Percentiles rank a stretch among this genome's conserved stretches.
Evolutionary conservation across 495 filamentous ascomycete species (phyloP).

Genomic region (Neurospora sp.): DNA sequence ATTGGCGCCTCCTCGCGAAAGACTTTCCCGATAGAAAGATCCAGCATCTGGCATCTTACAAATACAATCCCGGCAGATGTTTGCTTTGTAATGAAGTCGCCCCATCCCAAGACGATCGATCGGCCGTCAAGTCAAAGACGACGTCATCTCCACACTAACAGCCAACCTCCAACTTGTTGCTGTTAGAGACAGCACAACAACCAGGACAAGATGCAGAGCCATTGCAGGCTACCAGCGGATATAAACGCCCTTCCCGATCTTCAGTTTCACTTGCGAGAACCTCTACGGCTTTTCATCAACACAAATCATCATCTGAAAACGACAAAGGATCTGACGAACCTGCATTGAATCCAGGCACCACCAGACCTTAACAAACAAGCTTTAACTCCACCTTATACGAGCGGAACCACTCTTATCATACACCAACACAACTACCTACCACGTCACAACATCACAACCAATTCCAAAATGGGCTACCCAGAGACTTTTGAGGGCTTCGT

Average conservation of each 20-base stretch:
- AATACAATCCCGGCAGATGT: background rate
- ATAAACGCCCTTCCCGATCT: background rate
- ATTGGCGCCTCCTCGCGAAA: background rate
- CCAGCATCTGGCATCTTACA: background rate
- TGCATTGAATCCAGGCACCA: background rate
- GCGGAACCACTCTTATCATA: background rate
- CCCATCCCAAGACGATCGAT: too few species aligned
- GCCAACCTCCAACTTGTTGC: background rate
- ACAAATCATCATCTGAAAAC: background rate
- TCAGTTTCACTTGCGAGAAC: background rate
- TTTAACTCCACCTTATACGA: background rate
- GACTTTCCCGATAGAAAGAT: background rate
- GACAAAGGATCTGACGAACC: background rate
- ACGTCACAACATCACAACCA: conserved; percentile 10
- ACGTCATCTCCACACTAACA: background rate
- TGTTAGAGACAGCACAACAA: background rate
- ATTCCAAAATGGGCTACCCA: conserved; percentile 54
- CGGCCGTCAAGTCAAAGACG: background rate
- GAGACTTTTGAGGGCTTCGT: conserved; percentile 64
- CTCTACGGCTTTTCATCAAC: background rate
- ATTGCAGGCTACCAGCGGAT: background rate
- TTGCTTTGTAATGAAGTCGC: background rate
- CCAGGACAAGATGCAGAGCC: background rate
- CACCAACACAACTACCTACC: too few species aligned
- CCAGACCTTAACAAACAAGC: background rate